Conservation (phyloP, 2,329 filamentous ascomycete genomes). For the Diaporthe caulivora region DNA sequence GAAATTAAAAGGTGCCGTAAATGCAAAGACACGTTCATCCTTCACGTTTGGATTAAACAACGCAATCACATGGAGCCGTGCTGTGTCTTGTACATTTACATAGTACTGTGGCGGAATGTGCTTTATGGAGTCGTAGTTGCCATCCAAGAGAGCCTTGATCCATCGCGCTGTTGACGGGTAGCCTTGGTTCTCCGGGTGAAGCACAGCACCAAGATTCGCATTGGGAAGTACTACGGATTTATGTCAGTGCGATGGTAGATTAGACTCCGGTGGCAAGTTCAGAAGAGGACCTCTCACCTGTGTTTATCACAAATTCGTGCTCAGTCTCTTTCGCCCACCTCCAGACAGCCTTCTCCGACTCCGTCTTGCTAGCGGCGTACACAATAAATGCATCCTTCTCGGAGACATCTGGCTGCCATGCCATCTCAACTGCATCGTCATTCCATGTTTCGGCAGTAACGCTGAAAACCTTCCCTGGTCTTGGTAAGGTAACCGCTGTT, state of each 20-base stretch:
- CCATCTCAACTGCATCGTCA: constrained; percentile 17
- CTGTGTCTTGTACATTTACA: constrained; percentile 62
- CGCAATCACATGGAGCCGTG: constrained; percentile 65
- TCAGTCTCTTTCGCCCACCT: constrained; percentile 17
- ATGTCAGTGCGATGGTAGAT: background rate
- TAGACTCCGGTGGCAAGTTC: too few relatives aligned
- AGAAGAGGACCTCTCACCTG: constrained; percentile 37
- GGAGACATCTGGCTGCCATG: background rate
- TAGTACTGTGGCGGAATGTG: constrained; percentile 52
- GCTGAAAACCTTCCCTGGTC: constrained; percentile 47
- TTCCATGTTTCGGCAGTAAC: constrained; percentile 51
- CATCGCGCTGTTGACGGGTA: constrained; percentile 2
- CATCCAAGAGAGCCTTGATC: constrained; percentile 13
- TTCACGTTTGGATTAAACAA: constrained; percentile 58
- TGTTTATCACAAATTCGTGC: constrained; percentile 36
- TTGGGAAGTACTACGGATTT: background rate
- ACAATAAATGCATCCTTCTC: constrained; percentile 5
- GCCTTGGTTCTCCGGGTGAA: constrained; percentile 26
- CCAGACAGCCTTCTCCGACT: constrained; percentile 21
- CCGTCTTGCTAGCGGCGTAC: constrained; percentile 28
- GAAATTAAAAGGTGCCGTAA: constrained; percentile 57
- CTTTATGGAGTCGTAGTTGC: background rate
- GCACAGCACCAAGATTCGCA: constrained; percentile 5
- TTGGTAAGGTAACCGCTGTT: background rate
- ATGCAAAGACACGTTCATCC: constrained; percentile 66